Conservation (phyloP, 1,284 basidiomycete genomes). For the Leccinum griseonigrum region DNA sequence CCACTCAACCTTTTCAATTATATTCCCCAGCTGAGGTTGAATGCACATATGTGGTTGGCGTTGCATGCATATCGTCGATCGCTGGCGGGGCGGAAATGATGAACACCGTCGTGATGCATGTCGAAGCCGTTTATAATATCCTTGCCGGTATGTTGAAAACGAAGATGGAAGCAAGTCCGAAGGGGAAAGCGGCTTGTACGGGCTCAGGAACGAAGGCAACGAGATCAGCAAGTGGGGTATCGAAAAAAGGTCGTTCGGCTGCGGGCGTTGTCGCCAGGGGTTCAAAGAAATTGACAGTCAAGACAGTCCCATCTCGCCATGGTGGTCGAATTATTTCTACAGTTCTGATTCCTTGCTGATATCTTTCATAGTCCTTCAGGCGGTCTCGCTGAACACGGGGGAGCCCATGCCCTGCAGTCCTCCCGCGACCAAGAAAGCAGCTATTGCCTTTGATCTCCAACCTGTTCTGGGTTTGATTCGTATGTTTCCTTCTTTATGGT, state of each 20-base stretch:
- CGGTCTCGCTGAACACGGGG: conserved; percentile 36
- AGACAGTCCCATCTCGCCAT: conserved; percentile 41
- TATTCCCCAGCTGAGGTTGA: conserved; percentile 46
- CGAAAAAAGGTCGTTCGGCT: conserved; percentile 30
- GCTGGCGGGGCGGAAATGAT: conserved; percentile 36
- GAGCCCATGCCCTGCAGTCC: conserved; percentile 12
- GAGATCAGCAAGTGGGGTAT: conserved; percentile 12
- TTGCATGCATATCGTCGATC: conserved; percentile 56
- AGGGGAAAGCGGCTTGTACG: conserved; percentile 12
- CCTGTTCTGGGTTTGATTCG: conserved; percentile 17
- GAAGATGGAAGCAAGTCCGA: conserved; percentile 17
- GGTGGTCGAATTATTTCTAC: conserved; percentile 30
- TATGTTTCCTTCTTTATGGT: conserved; percentile 7
- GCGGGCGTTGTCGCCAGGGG: conserved; percentile 13
- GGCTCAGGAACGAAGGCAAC: conserved; percentile 5
- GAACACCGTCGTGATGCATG: conserved; percentile 41
- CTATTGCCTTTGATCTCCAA: conserved; percentile 39
- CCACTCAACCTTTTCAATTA: conserved; percentile 42
- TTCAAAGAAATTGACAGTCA: conserved; percentile 13
- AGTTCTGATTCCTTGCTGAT: neutral
- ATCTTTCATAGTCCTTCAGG: conserved; percentile 31
- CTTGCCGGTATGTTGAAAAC: conserved; percentile 39
- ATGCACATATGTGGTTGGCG: conserved; percentile 60
- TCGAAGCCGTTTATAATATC: conserved; percentile 49
- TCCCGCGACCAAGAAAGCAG: conserved; percentile 19